Base-by-base conservation (phyloP, 2,329 filamentous ascomycete genomes). In the Apiospora arundinis region DNA sequence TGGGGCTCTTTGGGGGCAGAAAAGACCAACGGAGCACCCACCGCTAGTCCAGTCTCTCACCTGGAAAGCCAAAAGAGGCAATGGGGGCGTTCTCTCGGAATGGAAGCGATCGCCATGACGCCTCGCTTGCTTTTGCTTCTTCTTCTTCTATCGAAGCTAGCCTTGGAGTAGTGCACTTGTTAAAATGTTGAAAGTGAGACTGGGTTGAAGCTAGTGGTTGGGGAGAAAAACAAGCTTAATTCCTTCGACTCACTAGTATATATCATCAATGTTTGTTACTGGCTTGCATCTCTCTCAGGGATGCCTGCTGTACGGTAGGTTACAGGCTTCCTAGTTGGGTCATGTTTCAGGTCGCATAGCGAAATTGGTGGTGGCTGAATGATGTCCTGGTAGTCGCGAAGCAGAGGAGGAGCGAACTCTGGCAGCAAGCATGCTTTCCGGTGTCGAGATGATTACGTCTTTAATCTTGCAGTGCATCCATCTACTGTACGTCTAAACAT, bases 331-430 rank as follows among this genome's bases (percentile, higher is more conserved):
- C 28, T 60, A 40, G 28, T 32, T 63, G 18, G 56, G 32, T 40
- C 56, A 40, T 32, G 56, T 63, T 63, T 63, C 56, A 63, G 56
- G 56, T 63, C 56, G 56, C 32, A 63, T 40, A 28, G 18, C 40
- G n/a, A 63, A 63, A 63, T 63, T 63, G 56, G 56, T 63, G 56
- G 56, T 63, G 56, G 56, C 56, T 63, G 56, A 40, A 63, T 32
- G n/a, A 23, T 18, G 28, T n/a, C 6, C 52, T 21, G 18, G 18
- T 11, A 9, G 52, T 32, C 2, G 25, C 25, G 25, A 21, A 32
- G 49, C 42, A 28, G 23, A 56, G 14, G 23, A 56, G 32, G 23
- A 18, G 16, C 12, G 28, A 7, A 21, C 9, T 42, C 42, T 45
- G 42, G 42, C 4, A 60, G 16, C 28, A 21, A 37, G 52, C 18